phyloP scores from a whole-genome alignment of 148 eudicot genomes.

The Camellia japonica region DNA sequence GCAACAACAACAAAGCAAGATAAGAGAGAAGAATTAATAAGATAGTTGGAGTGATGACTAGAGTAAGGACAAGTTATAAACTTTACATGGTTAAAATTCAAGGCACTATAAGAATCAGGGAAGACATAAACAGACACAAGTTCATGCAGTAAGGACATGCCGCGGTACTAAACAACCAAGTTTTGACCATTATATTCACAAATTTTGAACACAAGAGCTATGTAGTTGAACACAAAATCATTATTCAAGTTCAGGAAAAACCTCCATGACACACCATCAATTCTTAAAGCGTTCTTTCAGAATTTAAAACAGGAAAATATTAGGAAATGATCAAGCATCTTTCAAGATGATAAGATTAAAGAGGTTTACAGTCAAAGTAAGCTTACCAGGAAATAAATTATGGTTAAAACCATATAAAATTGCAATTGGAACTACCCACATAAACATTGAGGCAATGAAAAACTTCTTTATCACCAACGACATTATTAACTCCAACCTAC shows the following conservation, averaged over 20 bases:
- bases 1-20: not conserved
- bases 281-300: not conserved
- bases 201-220: not conserved
- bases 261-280: not conserved
- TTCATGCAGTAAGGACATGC: not conserved
- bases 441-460: slow-evolving; percentile 53
- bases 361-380: not conserved
- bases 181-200: not conserved
- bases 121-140: not conserved
- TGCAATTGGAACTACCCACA: slow-evolving; percentile 64
- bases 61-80: not conserved
- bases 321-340: not conserved
- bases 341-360: not conserved
- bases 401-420: slow-evolving; percentile 69
- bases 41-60: not conserved
- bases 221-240: not conserved
- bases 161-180: not conserved
- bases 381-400: slow-evolving; percentile 62
- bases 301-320: not conserved
- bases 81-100: not conserved
- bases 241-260: not conserved
- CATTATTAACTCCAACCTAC: slow-evolving; percentile 35
- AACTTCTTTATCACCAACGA: slow-evolving; percentile 49
- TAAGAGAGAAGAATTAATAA: not conserved
- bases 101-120: not conserved